A percentile compares a stretch with the other conserved stretches of the same genome.
These are phyloP conservation scores for Pythium monospermum DNA, from an alignment of 352 stramenopile genomes.

Conservation along the genomic window DNA sequence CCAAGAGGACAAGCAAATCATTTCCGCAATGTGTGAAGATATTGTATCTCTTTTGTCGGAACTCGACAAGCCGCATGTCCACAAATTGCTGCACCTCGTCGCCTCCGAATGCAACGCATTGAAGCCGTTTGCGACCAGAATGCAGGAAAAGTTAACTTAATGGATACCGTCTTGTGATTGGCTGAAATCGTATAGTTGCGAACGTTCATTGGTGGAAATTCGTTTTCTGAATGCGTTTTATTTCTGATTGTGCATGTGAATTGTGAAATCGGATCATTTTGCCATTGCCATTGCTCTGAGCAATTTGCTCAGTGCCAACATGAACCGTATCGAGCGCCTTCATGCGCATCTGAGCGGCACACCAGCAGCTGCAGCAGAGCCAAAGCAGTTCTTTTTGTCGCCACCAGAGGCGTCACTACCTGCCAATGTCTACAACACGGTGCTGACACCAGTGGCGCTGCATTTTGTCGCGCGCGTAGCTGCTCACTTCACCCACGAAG, in stretches of 20 bases:
- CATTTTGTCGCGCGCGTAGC: conserved; percentile 85
- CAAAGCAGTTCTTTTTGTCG: conserved; percentile 14
- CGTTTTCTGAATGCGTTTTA: neutral
- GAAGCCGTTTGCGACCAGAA: conserved; percentile 15
- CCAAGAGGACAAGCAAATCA: conserved; percentile 9
- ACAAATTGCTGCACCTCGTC: conserved; percentile 13
- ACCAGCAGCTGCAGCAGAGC: neutral
- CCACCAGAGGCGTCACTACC: conserved; percentile 13
- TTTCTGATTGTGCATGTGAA: conserved; percentile 3
- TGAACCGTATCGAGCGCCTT: conserved; percentile 24
- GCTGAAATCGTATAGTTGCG: neutral
- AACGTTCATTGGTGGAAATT: conserved; percentile 9
- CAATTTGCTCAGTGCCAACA: neutral
- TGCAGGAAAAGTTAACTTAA: conserved; percentile 1
- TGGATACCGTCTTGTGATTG: conserved; percentile 1
- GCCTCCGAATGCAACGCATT: conserved; percentile 7
- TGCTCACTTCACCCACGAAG: conserved; percentile 59
- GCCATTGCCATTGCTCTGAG: neutral
- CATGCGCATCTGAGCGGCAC: conserved; percentile 12
- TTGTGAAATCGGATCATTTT: conserved; percentile 4
- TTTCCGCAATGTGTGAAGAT: conserved; percentile 13
- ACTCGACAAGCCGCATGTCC: conserved; percentile 5
- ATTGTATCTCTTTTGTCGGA: conserved; percentile 14
- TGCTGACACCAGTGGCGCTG: conserved; percentile 82
- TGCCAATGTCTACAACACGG: conserved; percentile 38